Evolutionary conservation across 208 protist genomes (phyloP).

Genomic region (Kentomonas sorsogonicus): DNA sequence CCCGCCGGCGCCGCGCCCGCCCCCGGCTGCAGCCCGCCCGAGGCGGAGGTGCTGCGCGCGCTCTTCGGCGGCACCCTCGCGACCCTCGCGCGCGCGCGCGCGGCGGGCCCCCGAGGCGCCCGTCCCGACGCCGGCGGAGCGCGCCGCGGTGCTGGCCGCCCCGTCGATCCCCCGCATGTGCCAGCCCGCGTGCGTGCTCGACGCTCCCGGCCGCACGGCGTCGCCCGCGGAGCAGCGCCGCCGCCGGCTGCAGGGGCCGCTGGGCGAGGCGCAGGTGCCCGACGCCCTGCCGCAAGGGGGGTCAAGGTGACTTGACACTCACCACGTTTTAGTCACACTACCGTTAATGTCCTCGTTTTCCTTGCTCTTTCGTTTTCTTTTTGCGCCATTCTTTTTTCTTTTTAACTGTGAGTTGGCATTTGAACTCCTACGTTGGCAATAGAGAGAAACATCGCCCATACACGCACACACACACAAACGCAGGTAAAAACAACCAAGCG

Average conservation of each 20-base stretch:
- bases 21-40: constrained; percentile 21
- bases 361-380: not conserved
- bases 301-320: no score
- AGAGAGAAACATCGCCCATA: no score
- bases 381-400: constrained; percentile 7
- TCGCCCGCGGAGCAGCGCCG: not conserved
- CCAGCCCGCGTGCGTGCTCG: constrained; percentile 57
- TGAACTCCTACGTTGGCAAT: not conserved
- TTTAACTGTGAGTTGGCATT: not conserved
- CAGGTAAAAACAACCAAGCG: no score
- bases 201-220: not conserved
- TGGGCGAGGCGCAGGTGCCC: constrained; percentile 35
- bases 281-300: no score
- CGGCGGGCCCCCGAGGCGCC: constrained; percentile 15
- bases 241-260: constrained; percentile 14
- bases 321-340: not conserved
- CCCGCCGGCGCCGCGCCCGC: constrained; percentile 2
- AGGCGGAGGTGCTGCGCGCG: constrained; percentile 39
- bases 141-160: constrained; percentile 54
- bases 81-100: constrained; percentile 29
- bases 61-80: constrained; percentile 62
- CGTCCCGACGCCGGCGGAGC: constrained; percentile 25
- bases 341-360: not conserved
- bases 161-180: constrained; percentile 50
- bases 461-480: no score